phyloP scores from a whole-genome alignment of 2,329 filamentous ascomycete genomes.

The Diaporthe velutina region DNA sequence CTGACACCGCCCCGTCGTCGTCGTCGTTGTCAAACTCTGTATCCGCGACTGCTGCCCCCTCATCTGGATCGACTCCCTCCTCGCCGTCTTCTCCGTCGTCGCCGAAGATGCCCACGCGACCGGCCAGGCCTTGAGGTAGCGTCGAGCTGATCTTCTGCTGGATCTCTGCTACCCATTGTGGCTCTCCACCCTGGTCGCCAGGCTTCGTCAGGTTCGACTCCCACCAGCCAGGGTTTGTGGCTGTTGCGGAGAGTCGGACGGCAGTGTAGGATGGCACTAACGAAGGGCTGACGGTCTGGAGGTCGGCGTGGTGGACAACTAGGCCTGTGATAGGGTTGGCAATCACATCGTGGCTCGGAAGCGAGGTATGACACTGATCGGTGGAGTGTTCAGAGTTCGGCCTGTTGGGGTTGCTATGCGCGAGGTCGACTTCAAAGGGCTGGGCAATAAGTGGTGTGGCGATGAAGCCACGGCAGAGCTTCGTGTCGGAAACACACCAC shows the following conservation, averaged over 20 bases:
- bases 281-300: constrained; percentile 47
- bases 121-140: constrained; percentile 60
- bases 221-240: constrained; percentile 65
- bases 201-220: constrained; percentile 57
- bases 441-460: constrained; percentile 63
- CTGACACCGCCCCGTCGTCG: constrained; percentile 47
- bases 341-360: constrained; percentile 45
- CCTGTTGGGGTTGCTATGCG: constrained; percentile 36
- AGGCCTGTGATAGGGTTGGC: constrained; percentile 65
- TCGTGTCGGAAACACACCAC: constrained; percentile 53
- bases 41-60: constrained; percentile 48
- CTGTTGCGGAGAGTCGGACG: constrained; percentile 65
- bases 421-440: constrained; percentile 63
- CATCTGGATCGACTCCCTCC: constrained; percentile 44
- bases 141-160: constrained; percentile 57
- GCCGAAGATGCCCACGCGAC: constrained; percentile 51
- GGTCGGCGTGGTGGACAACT: constrained; percentile 55
- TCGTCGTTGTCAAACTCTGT: constrained; percentile 43
- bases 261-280: constrained; percentile 63
- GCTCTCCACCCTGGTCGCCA: constrained; percentile 41
- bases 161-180: constrained; percentile 64
- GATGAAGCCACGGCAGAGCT: constrained; percentile 66
- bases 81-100: constrained; percentile 47
- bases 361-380: constrained; percentile 61
- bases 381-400: constrained; percentile 53